Conservation (phyloP, 257 asterid genomes). For the Cynanchum wilfordii region DNA sequence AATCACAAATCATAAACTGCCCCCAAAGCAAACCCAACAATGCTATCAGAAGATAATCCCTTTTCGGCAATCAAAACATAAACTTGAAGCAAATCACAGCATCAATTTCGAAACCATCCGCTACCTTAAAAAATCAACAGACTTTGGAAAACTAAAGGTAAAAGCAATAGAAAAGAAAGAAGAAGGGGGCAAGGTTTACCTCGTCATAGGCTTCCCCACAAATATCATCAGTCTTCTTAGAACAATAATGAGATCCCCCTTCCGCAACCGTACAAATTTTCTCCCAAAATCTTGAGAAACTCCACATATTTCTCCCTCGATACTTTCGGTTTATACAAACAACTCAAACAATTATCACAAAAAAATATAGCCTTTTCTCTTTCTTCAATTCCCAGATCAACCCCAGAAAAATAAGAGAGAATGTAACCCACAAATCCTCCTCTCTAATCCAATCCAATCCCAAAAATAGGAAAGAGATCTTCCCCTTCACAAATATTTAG, state of each 20-base stretch:
- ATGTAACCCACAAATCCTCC: neutral
- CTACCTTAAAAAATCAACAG: neutral
- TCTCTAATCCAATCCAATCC: conserved; percentile 8
- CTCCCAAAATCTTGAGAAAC: conserved; percentile 58
- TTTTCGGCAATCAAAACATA: conserved; percentile 3
- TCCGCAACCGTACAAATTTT: conserved; percentile 53
- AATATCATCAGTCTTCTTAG: conserved; percentile 71
- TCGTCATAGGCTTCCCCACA: conserved; percentile 43
- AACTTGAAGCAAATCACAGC: conserved; percentile 7
- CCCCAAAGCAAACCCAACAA: conserved; percentile 11
- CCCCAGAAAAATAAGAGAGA: conserved; percentile 3
- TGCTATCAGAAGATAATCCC: conserved; percentile 6
- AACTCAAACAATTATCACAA: conserved; percentile 12
- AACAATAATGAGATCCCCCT: conserved; percentile 77
- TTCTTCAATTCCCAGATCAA: conserved; percentile 19
- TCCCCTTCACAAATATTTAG: neutral
- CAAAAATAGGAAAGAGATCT: conserved; percentile 18
- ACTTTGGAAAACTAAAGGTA: neutral
- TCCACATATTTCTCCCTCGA: conserved; percentile 38
- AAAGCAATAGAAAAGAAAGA: neutral
- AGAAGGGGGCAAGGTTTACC: conserved; percentile 26
- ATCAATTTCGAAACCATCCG: neutral
- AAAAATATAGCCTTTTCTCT: neutral
- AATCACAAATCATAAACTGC: neutral
- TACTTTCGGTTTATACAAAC: conserved; percentile 13